These are phyloP conservation scores for Draba incana DNA, from an alignment of 345 rosid species.

Conservation along the genomic window DNA sequence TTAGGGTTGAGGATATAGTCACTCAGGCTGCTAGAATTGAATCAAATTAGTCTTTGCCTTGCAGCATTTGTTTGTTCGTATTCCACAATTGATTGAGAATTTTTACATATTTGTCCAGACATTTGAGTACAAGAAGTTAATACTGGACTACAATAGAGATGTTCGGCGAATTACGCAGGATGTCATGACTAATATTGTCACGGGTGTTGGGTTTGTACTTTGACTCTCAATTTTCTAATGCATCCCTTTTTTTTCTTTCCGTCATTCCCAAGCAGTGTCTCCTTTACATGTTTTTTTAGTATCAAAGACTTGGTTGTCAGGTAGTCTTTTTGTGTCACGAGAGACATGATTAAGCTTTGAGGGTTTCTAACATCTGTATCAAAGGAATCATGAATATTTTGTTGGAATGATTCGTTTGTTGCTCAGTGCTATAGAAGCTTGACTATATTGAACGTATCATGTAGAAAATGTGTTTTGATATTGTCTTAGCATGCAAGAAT, in stretches of 20 bases:
- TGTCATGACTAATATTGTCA: conserved; percentile 75
- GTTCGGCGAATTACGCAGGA: conserved; percentile 94
- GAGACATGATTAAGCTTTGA: conserved; percentile 24
- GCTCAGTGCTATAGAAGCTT: conserved; percentile 19
- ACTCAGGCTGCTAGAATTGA: conserved; percentile 6
- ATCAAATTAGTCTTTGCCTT: conserved; percentile 1
- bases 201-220: conserved; percentile 69
- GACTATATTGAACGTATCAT: conserved; percentile 21
- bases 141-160: conserved; percentile 90
- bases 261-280: neutral
- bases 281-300: conserved; percentile 18
- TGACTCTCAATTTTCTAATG: conserved; percentile 29
- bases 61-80: conserved; percentile 1
- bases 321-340: conserved; percentile 23
- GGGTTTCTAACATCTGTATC: conserved; percentile 12
- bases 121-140: conserved; percentile 85
- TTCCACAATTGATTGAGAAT: conserved; percentile 2
- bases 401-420: conserved; percentile 30
- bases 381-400: neutral
- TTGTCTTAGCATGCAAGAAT: conserved; percentile 26
- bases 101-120: conserved; percentile 49
- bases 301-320: conserved; percentile 17
- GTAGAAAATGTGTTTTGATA: conserved; percentile 14
- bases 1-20: conserved; percentile 7
- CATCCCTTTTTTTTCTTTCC: conserved; percentile 6